phyloP scores from a whole-genome alignment of 2,329 filamentous ascomycete species.

The Nigrograna mackinnonii region DNA sequence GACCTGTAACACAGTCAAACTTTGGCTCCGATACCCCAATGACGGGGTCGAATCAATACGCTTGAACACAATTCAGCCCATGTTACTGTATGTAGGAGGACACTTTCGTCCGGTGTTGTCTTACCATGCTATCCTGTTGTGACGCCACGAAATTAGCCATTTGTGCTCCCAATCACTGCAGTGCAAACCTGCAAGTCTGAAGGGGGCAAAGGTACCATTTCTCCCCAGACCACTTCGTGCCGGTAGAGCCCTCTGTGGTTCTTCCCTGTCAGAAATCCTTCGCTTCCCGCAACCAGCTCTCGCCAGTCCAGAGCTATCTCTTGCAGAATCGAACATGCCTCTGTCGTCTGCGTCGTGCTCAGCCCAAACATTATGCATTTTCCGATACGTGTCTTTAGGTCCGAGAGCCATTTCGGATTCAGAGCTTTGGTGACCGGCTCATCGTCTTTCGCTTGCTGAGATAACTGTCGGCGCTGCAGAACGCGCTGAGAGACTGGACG shows the following conservation, averaged over 20 bases:
- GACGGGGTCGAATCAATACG: constrained; percentile 10
- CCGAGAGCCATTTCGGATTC: constrained; percentile 69
- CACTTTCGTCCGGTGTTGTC: constrained; percentile 24
- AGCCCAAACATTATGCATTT: constrained; percentile 78
- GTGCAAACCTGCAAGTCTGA: background rate
- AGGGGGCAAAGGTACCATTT: constrained; percentile 66
- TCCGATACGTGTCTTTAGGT: constrained; percentile 68
- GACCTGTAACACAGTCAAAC: constrained; percentile 53
- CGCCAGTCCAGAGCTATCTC: constrained; percentile 70
- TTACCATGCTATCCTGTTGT: constrained; percentile 56
- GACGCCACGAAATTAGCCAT: constrained; percentile 7
- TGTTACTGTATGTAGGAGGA: constrained; percentile 8
- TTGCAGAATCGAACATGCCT: constrained; percentile 63
- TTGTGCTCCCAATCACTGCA: background rate
- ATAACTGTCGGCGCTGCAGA: background rate
- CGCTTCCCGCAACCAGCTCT: constrained; percentile 70
- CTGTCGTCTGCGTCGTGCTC: constrained; percentile 57
- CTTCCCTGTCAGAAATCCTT: constrained; percentile 72
- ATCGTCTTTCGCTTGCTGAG: constrained; percentile 5
- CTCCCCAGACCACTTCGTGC: constrained; percentile 78
- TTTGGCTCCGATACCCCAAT: constrained; percentile 6
- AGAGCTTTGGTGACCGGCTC: constrained; percentile 29
- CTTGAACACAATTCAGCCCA: constrained; percentile 21
- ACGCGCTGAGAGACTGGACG: too few species aligned
- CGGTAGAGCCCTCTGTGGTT: constrained; percentile 65